Conservation (phyloP, 768 basidiomycete genomes). For the Tephrocybe sp. region DNA sequence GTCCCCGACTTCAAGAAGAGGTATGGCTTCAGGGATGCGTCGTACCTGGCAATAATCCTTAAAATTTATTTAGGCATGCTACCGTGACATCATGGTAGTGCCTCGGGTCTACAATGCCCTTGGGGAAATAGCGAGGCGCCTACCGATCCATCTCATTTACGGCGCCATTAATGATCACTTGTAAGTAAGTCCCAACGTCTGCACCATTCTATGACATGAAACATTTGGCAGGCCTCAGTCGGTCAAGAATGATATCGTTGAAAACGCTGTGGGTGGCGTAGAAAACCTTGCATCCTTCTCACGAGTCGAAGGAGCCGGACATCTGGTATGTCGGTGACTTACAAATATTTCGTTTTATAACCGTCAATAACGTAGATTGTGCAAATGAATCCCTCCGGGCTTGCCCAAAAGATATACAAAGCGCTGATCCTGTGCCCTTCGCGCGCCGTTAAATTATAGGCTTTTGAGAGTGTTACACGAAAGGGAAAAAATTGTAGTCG, state of each 20-base stretch:
- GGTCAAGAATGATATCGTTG: conserved; percentile 36
- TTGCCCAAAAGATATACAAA: conserved; percentile 33
- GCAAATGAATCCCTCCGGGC: conserved; percentile 29
- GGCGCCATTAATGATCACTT: conserved; percentile 44
- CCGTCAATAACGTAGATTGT: conserved; percentile 17
- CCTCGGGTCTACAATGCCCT: conserved; percentile 34
- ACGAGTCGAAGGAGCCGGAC: conserved; percentile 37
- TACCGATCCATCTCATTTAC: conserved; percentile 45
- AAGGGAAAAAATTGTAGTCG: too few relatives aligned
- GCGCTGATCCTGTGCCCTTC: too few relatives aligned
- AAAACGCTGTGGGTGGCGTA: conserved; percentile 32
- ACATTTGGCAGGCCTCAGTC: conserved; percentile 25
- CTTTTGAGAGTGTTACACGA: too few relatives aligned
- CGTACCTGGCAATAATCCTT: background rate
- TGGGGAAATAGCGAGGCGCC: conserved; percentile 24
- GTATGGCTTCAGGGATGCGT: conserved; percentile 22
- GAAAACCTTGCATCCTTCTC: conserved; percentile 35
- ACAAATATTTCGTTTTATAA: background rate
- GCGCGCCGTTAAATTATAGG: too few relatives aligned
- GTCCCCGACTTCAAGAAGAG: conserved; percentile 43
- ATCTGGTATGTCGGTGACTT: conserved; percentile 31
- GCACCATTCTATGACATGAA: background rate
- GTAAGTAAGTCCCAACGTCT: conserved; percentile 21
- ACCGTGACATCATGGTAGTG: conserved; percentile 34
- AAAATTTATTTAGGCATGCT: conserved; percentile 33